phyloP scores from a whole-genome alignment of 176 grass and related monocot species.

The Juncus effusus region DNA sequence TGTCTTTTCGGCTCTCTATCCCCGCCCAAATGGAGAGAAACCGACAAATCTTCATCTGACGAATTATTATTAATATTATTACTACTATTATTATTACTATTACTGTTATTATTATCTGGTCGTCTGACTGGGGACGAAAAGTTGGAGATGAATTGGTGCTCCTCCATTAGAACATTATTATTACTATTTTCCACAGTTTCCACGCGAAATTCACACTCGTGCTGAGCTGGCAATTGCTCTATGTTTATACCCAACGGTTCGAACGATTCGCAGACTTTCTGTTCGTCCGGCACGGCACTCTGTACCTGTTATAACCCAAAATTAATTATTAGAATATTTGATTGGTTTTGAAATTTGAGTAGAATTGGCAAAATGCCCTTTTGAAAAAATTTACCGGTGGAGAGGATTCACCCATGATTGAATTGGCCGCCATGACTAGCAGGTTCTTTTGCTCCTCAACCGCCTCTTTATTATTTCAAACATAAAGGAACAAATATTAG shows the following conservation, averaged over 20 bases:
- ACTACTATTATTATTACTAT: too few species aligned
- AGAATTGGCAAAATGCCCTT: too few species aligned
- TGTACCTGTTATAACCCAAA: too few species aligned
- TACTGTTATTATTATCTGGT: constrained; percentile 4
- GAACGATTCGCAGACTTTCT: constrained; percentile 58
- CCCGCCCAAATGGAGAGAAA: constrained; percentile 62
- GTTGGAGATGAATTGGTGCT: constrained; percentile 88
- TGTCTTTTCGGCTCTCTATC: constrained; percentile 70
- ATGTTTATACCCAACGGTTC: constrained; percentile 74
- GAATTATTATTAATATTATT: constrained; percentile 48
- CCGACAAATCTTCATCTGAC: constrained; percentile 71
- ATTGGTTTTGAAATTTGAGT: too few species aligned
- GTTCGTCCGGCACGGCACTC: constrained; percentile 21
- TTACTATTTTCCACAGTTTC: constrained; percentile 53
- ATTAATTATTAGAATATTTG: too few species aligned
- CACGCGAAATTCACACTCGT: constrained; percentile 28
- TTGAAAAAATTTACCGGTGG: constrained; percentile 9
- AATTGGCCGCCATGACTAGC: constrained; percentile 44
- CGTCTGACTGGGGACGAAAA: constrained; percentile 49
- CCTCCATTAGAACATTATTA: constrained; percentile 47
- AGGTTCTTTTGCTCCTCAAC: constrained; percentile 73
- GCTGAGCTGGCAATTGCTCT: constrained; percentile 51
- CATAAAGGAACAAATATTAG: background rate
- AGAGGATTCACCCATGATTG: constrained; percentile 56
- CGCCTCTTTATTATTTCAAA: constrained; percentile 45